phyloP scores from a whole-genome alignment of 129 eudicot species.

The Artemisia argyi region DNA sequence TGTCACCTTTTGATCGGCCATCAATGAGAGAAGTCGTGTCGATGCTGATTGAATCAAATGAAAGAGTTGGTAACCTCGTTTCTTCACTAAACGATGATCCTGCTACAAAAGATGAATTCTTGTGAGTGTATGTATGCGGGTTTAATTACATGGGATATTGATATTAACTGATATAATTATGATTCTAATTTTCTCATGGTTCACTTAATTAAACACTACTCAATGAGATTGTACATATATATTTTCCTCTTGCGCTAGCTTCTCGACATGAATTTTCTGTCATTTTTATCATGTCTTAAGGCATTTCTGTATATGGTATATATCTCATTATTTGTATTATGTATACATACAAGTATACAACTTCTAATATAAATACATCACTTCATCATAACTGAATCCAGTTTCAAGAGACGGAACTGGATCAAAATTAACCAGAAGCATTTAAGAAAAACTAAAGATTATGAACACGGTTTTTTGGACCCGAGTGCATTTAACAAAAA shows the following conservation, averaged over 20 bases:
- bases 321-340: too few relatives aligned
- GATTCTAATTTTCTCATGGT: slow-evolving; percentile 32
- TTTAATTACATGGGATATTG: slow-evolving; percentile 7
- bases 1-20: slow-evolving; percentile 87
- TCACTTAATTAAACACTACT: slow-evolving; percentile 11
- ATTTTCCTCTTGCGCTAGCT: background rate
- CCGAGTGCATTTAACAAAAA: too few relatives aligned
- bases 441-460: too few relatives aligned
- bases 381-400: too few relatives aligned
- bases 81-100: slow-evolving; percentile 39
- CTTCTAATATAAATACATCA: too few relatives aligned
- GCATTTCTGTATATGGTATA: too few relatives aligned
- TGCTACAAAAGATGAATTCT: slow-evolving; percentile 23
- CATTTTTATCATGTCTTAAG: background rate
- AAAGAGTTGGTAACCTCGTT: slow-evolving; percentile 47
- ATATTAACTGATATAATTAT: slow-evolving; percentile 25
- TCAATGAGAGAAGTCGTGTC: slow-evolving; percentile 89
- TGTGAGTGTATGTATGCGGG: slow-evolving; percentile 24
- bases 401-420: too few relatives aligned
- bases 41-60: slow-evolving; percentile 80
- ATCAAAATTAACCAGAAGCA: too few relatives aligned
- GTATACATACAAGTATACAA: too few relatives aligned
- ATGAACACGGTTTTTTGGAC: too few relatives aligned
- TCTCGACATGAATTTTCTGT: slow-evolving; percentile 17
- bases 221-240: slow-evolving; percentile 27